Percentiles rank a stretch among this genome's conserved stretches.
phyloP scores from a whole-genome alignment of 2,329 filamentous ascomycete species.

The Ceratocystis papillata region DNA sequence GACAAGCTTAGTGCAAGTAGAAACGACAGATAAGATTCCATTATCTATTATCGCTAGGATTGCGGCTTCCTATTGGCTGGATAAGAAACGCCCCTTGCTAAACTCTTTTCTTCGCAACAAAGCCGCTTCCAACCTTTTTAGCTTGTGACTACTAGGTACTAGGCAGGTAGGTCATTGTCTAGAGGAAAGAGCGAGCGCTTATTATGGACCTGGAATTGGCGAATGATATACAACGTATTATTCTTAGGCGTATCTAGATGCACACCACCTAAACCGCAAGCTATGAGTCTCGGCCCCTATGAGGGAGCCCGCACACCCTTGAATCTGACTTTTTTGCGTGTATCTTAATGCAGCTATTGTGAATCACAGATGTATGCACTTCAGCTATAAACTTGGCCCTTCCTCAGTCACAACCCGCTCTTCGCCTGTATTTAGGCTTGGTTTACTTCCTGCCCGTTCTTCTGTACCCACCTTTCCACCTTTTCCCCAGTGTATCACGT shows the following conservation, averaged over 20 bases:
- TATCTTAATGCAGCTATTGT: too few species aligned
- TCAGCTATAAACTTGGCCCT: too few species aligned
- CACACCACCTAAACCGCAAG: not conserved
- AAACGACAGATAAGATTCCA: not conserved
- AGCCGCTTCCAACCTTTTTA: not conserved
- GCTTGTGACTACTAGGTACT: not conserved
- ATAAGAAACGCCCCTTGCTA: constrained; percentile 1
- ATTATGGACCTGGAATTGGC: not conserved
- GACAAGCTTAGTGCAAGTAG: constrained; percentile 7
- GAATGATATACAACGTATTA: not conserved
- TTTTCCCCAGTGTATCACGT: constrained; percentile 16
- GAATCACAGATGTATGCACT: too few species aligned
- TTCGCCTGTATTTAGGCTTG: constrained; percentile 2
- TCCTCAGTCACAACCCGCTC: not conserved
- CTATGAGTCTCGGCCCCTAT: not conserved
- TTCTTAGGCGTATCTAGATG: not conserved
- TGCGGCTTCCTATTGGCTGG: not conserved
- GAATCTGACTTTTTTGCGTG: too few species aligned
- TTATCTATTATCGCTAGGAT: not conserved
- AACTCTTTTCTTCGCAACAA: not conserved
- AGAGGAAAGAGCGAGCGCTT: too few species aligned
- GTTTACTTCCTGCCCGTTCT: constrained; percentile 10
- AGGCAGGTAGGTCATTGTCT: not conserved
- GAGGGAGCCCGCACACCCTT: too few species aligned
- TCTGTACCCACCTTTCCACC: constrained; percentile 12